Conservation (phyloP, 169 alveolate genomes). For the Babesia bigemina region DNA sequence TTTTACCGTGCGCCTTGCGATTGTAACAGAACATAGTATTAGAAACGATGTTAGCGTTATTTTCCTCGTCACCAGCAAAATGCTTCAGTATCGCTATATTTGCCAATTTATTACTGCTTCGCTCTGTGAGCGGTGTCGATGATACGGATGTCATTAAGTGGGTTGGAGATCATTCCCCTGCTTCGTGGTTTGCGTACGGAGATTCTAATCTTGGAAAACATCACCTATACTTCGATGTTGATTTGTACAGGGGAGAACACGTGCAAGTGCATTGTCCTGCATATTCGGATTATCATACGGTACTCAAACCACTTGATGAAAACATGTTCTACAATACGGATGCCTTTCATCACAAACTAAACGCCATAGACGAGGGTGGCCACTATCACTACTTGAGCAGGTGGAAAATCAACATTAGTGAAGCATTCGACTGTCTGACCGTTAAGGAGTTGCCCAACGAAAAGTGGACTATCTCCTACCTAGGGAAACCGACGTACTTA, state of each 20-base stretch:
- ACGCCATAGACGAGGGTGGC: background rate
- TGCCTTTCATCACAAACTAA: background rate
- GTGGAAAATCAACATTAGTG: background rate
- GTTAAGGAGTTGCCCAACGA: background rate
- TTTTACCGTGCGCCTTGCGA: no score
- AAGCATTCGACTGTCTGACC: background rate
- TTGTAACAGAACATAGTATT: no score
- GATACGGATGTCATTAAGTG: background rate
- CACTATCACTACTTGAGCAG: background rate
- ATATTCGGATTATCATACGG: background rate
- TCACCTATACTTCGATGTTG: slow-evolving; percentile 13
- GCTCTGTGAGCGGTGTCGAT: no score
- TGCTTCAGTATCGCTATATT: no score
- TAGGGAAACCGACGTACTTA: background rate
- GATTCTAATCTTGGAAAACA: background rate
- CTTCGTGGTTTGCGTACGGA: background rate
- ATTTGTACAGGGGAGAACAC: slow-evolving; percentile 11
- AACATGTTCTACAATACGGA: slow-evolving; percentile 8
- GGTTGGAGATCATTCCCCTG: background rate
- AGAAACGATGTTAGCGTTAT: no score
- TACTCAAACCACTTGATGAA: slow-evolving; percentile 8
- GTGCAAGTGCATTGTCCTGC: slow-evolving; percentile 5
- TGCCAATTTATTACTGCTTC: no score
- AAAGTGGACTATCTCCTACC: slow-evolving; percentile 1
- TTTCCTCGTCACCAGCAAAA: no score